Percentiles rank a stretch among this genome's conserved stretches.
phyloP scores from a whole-genome alignment of 306 rosid genomes.

The Crotalaria pallida region DNA sequence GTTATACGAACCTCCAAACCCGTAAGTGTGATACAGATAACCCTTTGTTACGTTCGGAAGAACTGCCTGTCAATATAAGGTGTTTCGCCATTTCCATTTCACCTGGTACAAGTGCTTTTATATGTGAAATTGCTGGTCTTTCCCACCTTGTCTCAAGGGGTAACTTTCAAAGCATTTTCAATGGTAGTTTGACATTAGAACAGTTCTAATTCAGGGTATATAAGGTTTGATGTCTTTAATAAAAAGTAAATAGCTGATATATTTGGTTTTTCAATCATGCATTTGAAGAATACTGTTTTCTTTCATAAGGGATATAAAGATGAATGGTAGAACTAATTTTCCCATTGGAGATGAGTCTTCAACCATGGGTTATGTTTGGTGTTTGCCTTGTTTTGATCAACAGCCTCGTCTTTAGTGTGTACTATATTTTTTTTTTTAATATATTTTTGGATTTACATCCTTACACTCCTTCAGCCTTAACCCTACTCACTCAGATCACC shows the following conservation, averaged over 20 bases:
- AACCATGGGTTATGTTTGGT: not conserved
- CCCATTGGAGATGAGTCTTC: not conserved
- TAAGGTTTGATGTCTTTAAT: slow-evolving; percentile 25
- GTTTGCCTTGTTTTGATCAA: not conserved
- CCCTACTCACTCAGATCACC: too few species aligned
- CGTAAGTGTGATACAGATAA: slow-evolving; percentile 27
- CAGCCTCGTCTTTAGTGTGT: not conserved
- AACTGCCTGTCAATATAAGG: slow-evolving; percentile 25
- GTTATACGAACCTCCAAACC: slow-evolving; percentile 9
- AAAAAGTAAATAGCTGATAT: slow-evolving; percentile 31
- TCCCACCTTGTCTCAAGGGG: slow-evolving; percentile 20
- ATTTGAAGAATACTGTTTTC: not conserved
- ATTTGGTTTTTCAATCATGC: slow-evolving; percentile 11
- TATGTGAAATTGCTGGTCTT: slow-evolving; percentile 20
- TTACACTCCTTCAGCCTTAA: too few species aligned
- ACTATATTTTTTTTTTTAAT: too few species aligned
- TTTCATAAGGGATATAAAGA: not conserved
- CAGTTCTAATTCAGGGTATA: slow-evolving; percentile 38
- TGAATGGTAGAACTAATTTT: not conserved
- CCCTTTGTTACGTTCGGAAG: slow-evolving; percentile 18
- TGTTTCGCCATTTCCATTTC: slow-evolving; percentile 7
- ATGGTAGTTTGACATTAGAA: slow-evolving; percentile 26
- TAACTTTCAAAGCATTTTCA: slow-evolving; percentile 24
- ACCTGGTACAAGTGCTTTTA: not conserved
- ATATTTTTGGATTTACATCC: too few species aligned